phyloP scores from a whole-genome alignment of 352 stramenopile genomes.

The Phytopythium boreale region DNA sequence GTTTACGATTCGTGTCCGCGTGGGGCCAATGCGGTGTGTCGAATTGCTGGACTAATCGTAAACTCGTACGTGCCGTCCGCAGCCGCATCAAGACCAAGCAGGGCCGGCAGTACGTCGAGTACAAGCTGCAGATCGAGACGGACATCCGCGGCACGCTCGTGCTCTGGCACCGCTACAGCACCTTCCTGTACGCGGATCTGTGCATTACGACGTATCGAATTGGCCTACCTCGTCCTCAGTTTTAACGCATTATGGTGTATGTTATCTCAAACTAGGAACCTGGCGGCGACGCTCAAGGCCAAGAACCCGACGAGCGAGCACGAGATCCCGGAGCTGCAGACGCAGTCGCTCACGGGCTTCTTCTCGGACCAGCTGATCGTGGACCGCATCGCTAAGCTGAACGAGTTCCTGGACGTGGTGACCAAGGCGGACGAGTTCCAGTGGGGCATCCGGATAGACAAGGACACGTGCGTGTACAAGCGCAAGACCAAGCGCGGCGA shows the following conservation, averaged over 20 bases:
- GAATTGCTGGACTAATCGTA: neutral
- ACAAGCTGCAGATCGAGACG: constrained; percentile 87
- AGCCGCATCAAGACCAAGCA: constrained; percentile 87
- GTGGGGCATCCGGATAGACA: constrained; percentile 89
- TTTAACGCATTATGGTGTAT: no score
- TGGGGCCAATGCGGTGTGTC: neutral
- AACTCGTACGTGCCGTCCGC: neutral
- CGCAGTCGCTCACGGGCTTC: constrained; percentile 77
- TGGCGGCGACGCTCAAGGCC: constrained; percentile 75
- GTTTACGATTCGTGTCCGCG: no score
- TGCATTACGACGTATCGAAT: no score
- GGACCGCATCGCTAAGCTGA: constrained; percentile 82
- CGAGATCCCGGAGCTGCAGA: constrained; percentile 78
- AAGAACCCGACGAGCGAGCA: constrained; percentile 76
- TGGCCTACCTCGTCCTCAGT: no score
- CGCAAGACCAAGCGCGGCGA: constrained; percentile 79
- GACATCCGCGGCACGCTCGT: constrained; percentile 83
- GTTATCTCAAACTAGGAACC: constrained; percentile 35
- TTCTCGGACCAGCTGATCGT: constrained; percentile 86
- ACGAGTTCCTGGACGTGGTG: constrained; percentile 84
- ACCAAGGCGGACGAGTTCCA: constrained; percentile 85
- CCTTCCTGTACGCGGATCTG: constrained; percentile 84
- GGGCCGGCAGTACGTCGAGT: constrained; percentile 85
- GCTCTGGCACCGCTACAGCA: constrained; percentile 88
- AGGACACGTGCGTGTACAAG: constrained; percentile 89